Percentiles rank a stretch among this genome's conserved stretches.
These are phyloP conservation scores for Russula griseocarnosa DNA, from an alignment of 768 basidiomycete genomes.

Conservation along the genomic window DNA sequence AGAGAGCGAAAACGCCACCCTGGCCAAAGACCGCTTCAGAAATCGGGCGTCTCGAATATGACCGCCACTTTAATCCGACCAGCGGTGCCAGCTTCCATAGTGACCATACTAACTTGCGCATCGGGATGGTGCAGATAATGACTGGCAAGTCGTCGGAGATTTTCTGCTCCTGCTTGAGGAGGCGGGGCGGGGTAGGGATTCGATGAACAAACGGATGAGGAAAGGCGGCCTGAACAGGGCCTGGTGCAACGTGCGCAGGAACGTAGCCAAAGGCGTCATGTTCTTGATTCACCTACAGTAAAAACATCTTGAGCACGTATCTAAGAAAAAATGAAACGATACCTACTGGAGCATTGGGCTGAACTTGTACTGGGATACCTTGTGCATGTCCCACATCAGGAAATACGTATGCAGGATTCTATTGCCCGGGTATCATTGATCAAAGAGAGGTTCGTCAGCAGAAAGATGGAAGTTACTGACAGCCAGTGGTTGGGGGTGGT, in stretches of 20 bases:
- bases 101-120: neutral
- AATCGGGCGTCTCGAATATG: neutral
- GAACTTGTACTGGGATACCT: neutral
- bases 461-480: neutral
- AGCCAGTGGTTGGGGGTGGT: neutral
- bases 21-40: neutral
- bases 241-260: neutral
- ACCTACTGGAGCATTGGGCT: neutral
- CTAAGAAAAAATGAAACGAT: neutral
- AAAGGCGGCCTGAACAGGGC: neutral
- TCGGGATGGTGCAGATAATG: neutral
- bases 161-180: neutral
- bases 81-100: neutral
- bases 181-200: neutral
- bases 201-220: neutral
- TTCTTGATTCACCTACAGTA: neutral
- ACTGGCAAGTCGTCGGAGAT: neutral
- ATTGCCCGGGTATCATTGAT: neutral
- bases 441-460: neutral
- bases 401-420: conserved; percentile 1
- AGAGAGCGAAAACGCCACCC: neutral
- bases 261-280: neutral
- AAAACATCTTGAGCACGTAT: neutral
- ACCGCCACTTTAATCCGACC: conserved; percentile 9
- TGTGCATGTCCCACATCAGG: neutral